Evolutionary conservation across 306 rosid species (phyloP).

Genomic region (Trifolium repens): DNA sequence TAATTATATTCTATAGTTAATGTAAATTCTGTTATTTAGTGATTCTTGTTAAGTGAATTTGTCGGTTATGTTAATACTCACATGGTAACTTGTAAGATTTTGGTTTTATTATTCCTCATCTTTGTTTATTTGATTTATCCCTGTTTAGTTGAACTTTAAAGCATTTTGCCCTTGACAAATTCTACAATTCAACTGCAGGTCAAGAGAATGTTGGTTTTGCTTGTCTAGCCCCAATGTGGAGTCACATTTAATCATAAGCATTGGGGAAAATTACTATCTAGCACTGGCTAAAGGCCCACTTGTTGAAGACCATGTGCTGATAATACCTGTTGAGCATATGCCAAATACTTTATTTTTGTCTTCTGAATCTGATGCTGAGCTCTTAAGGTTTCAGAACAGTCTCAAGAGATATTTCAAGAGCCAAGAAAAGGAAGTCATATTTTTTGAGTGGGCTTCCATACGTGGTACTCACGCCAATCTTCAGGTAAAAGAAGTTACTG

Average conservation of each 20-base stretch:
- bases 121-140: slow-evolving; percentile 23
- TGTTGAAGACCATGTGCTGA: slow-evolving; percentile 81
- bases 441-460: slow-evolving; percentile 89
- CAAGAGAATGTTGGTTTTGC: slow-evolving; percentile 98
- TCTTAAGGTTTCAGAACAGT: slow-evolving; percentile 64
- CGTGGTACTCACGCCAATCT: slow-evolving; percentile 90
- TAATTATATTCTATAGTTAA: slow-evolving; percentile 19
- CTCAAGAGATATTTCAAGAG: slow-evolving; percentile 63
- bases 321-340: slow-evolving; percentile 82
- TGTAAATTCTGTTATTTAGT: slow-evolving; percentile 12
- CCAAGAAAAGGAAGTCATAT: slow-evolving; percentile 81
- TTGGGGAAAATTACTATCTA: slow-evolving; percentile 83
- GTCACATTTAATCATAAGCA: slow-evolving; percentile 79
- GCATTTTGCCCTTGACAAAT: slow-evolving; percentile 37
- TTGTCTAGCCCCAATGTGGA: slow-evolving; percentile 88
- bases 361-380: slow-evolving; percentile 67
- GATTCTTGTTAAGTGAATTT: slow-evolving; percentile 33
- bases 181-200: slow-evolving; percentile 62
- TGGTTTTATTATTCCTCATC: slow-evolving; percentile 13
- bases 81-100: neutral
- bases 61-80: neutral
- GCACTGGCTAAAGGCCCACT: slow-evolving; percentile 97
- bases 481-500: slow-evolving; percentile 64
- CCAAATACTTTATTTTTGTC: slow-evolving; percentile 69
- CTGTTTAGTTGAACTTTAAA: slow-evolving; percentile 26